Evolutionary conservation across 2,329 filamentous ascomycete genomes (phyloP).

Genomic region (Coleophoma cylindrospora): DNA sequence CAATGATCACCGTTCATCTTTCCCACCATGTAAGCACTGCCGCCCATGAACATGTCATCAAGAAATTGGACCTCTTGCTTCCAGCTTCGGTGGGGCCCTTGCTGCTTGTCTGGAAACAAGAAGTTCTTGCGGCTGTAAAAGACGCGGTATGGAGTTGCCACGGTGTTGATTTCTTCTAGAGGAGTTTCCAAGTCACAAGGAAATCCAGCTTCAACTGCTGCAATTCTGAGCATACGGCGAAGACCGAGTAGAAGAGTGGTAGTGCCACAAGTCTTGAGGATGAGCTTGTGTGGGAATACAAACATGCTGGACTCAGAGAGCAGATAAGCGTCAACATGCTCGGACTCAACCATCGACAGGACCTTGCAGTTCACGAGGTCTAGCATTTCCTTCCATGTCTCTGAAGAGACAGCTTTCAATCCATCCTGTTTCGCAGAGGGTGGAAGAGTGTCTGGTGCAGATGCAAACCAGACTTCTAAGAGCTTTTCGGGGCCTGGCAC

Average conservation of each 20-base stretch:
- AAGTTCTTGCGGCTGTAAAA: slow-evolving; percentile 99
- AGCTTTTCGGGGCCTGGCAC: slow-evolving; percentile 83
- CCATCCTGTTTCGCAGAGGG: slow-evolving; percentile 67
- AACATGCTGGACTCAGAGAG: slow-evolving; percentile 99
- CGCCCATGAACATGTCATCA: slow-evolving; percentile 84
- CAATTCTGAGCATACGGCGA: slow-evolving; percentile 87
- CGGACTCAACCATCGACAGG: slow-evolving; percentile 86
- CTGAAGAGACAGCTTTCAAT: slow-evolving; percentile 77
- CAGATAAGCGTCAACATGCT: slow-evolving; percentile 92
- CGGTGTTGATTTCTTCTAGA: slow-evolving; percentile 62
- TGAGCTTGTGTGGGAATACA: slow-evolving; percentile 98
- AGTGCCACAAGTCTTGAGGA: slow-evolving; percentile 96
- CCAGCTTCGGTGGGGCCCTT: slow-evolving; percentile 94
- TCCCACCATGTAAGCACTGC: slow-evolving; percentile 98
- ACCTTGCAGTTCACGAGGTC: slow-evolving; percentile 99
- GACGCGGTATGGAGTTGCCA: slow-evolving; percentile 87
- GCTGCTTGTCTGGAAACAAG: slow-evolving; percentile 90
- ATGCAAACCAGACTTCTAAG: slow-evolving; percentile 95
- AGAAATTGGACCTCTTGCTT: slow-evolving; percentile 90
- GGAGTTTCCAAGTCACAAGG: slow-evolving; percentile 68
- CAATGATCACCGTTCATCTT: slow-evolving; percentile 99
- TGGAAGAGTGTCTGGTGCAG: slow-evolving; percentile 69
- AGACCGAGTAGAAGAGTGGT: slow-evolving; percentile 89
- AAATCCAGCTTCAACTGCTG: slow-evolving; percentile 83
- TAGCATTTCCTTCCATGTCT: slow-evolving; percentile 94